Evolutionary conservation across 2,329 filamentous ascomycete genomes (phyloP), one percentile per base, ranked within the genome.

Genomic region (Gaeumannomyces sp.): DNA sequence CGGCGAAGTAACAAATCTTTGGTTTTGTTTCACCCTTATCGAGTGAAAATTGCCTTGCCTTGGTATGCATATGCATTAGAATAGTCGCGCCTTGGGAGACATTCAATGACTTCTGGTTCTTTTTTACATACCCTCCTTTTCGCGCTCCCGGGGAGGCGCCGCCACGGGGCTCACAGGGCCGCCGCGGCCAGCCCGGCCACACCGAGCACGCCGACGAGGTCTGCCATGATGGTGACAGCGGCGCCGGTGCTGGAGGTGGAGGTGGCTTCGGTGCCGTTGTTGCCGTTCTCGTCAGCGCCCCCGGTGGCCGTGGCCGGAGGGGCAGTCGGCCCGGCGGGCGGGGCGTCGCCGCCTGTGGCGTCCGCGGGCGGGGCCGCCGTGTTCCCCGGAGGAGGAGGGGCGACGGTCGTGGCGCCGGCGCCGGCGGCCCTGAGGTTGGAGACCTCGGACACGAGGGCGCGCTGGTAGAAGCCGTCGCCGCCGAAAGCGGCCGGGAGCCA

Each of bases 401-500:
- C 4, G 6, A 5, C 38, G 1, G 11, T 13, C 5, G 19, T 16
- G 19, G 45, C 22, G 19, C 7, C 22, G 19, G 4, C 45, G 19
- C 19, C 45, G 22, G n/a, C n/a, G 22, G n/a, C 45, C 45, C 22
- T n/a, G n/a, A 53, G 45, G 7, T 50, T 59, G 6, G 65, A 67
- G 4, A 56, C 64, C 31, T 45, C 33, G 57, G 60, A 59, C 29
- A n/a, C 63, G 13, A 60, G 4, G 19, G 70, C 61, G 45, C 68
- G 45, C 29, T 60, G 22, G 64, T 61, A 53, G 59, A 28, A 22
- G 59, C 59, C 56, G 25, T 29, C 62, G 6, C 59, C 31, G 71
- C 70, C n/a, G 67, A 69, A 65, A 5, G 65, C 68, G 19, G 68
- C 63, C 6, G 59, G 29, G 38, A 69, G 67, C 69, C 68, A 62